Percentiles rank a stretch among this genome's conserved stretches.
phyloP scores from a whole-genome alignment of 2,329 filamentous ascomycete species.

The Graphium sp. region DNA sequence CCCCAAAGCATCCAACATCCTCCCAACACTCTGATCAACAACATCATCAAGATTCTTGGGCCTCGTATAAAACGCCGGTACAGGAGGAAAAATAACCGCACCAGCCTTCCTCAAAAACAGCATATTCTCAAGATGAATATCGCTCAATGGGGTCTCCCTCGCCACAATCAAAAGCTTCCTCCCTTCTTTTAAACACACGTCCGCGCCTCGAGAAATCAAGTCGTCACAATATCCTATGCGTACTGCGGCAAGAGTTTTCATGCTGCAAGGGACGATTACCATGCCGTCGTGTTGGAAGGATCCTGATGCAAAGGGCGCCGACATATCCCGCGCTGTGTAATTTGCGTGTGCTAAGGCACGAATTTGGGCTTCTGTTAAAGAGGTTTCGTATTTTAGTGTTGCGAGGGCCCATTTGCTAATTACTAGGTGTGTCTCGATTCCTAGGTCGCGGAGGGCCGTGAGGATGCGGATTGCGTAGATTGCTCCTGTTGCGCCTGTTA shows the following conservation, averaged over 20 bases:
- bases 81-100: slow-evolving; percentile 24
- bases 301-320: slow-evolving; percentile 24
- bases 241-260: slow-evolving; percentile 28
- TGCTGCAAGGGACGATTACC: slow-evolving; percentile 28
- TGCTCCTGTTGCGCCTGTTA: slow-evolving; percentile 31
- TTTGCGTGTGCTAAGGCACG: slow-evolving; percentile 18
- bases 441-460: slow-evolving; percentile 18
- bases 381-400: slow-evolving; percentile 28
- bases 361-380: slow-evolving; percentile 17
- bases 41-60: slow-evolving; percentile 20
- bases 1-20: slow-evolving; percentile 26
- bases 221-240: slow-evolving; percentile 23
- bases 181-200: slow-evolving; percentile 27
- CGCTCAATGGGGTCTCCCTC: slow-evolving; percentile 26
- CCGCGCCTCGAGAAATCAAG: slow-evolving; percentile 24
- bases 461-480: slow-evolving; percentile 22
- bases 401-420: slow-evolving; percentile 29
- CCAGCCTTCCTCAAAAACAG: slow-evolving; percentile 16
- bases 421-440: slow-evolving; percentile 29
- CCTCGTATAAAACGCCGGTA: slow-evolving; percentile 24
- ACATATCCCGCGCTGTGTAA: slow-evolving; percentile 23
- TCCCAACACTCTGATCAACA: slow-evolving; percentile 24
- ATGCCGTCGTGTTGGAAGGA: slow-evolving; percentile 25
- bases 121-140: slow-evolving; percentile 30
- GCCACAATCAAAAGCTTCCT: slow-evolving; percentile 19